A percentile compares a stretch with the other conserved stretches of the same genome.
These are phyloP conservation scores for Boletus subparvulus DNA, from an alignment of 768 basidiomycete species.

Conservation along the genomic window DNA sequence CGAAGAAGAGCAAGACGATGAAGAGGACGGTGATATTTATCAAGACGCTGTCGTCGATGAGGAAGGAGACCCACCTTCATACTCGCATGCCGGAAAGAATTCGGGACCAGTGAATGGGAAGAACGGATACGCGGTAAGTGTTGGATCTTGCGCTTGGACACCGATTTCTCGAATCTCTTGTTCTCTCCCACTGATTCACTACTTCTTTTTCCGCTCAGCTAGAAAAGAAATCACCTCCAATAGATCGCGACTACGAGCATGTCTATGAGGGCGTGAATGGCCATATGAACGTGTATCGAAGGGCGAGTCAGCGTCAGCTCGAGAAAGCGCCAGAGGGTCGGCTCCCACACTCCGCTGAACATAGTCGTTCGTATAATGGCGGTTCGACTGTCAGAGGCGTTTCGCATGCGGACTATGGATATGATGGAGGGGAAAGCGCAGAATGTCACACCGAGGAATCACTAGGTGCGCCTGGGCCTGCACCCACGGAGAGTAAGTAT, in stretches of 20 bases:
- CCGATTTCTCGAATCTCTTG: not conserved
- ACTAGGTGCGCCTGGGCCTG: constrained; percentile 27
- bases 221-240: constrained; percentile 41
- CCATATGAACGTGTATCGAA: constrained; percentile 31
- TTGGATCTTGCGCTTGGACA: not conserved
- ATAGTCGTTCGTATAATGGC: constrained; percentile 7
- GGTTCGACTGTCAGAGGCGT: constrained; percentile 7
- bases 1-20: constrained; percentile 43
- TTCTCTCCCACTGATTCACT: constrained; percentile 1
- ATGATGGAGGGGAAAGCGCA: constrained; percentile 5
- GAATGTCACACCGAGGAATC: constrained; percentile 5
- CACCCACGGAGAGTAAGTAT: constrained; percentile 35
- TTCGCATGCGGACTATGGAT: constrained; percentile 10
- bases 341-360: constrained; percentile 29
- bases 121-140: constrained; percentile 66
- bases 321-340: constrained; percentile 73
- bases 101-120: constrained; percentile 41
- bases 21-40: constrained; percentile 50
- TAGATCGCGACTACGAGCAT: constrained; percentile 12
- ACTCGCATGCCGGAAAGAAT: constrained; percentile 48
- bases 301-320: constrained; percentile 59
- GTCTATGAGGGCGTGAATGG: not conserved
- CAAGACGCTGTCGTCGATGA: constrained; percentile 37
- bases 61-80: constrained; percentile 60
- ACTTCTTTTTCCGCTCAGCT: constrained; percentile 32